Evolutionary conservation across 2,329 filamentous ascomycete species (phyloP), one percentile per base, ranked within the genome.

Genomic region (Trichoderma aggressivum): DNA sequence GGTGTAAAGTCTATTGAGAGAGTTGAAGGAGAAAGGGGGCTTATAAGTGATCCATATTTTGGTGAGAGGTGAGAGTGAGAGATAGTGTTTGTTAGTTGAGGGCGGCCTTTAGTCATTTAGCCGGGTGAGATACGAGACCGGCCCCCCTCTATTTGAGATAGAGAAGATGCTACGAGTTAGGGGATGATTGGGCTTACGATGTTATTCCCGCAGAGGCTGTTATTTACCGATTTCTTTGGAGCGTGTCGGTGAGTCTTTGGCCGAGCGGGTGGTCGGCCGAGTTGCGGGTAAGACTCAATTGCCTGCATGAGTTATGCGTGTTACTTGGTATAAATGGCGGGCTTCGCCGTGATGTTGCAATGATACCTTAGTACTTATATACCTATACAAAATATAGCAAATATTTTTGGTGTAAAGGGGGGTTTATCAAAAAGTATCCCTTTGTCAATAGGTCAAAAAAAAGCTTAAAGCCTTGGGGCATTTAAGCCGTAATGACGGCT

Each of bases 221-320:
- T 24, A 32, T 14, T 12, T 16, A 8, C 39, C n/a, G 39, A 10
- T 47, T 47, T 47, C 18, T n/a, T 47, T 47, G 43, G 8, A 47
- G 0, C 21, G 43, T 8, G 24, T 60, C 30, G 56, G 11, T 66
- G 50, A 28, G 11, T 26, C 34, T 39, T 24, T 53, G 21, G n/a
- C 47, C 47, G 50, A 28, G 24, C 63, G 63, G 63, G 34, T 43
- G 32, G 30, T 66, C 63, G 63, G 63, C 63, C 53, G 63, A 66
- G 47, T 66, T 56, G 63, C 63, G 21, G 63, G 39, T 21, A 30
- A 34, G 32, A 30, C 24, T 60, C 8, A 18, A 47, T 26, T 39
- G 26, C 55, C 55, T 62, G 14, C 21, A 60, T 16, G 21, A 8
- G 26, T n/a, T 30, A 21, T 16, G 18, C 18, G 43, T 62, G 60